Evolutionary conservation across 2,329 filamentous ascomycete genomes (phyloP).

Genomic region (Talaromyces sp.): DNA sequence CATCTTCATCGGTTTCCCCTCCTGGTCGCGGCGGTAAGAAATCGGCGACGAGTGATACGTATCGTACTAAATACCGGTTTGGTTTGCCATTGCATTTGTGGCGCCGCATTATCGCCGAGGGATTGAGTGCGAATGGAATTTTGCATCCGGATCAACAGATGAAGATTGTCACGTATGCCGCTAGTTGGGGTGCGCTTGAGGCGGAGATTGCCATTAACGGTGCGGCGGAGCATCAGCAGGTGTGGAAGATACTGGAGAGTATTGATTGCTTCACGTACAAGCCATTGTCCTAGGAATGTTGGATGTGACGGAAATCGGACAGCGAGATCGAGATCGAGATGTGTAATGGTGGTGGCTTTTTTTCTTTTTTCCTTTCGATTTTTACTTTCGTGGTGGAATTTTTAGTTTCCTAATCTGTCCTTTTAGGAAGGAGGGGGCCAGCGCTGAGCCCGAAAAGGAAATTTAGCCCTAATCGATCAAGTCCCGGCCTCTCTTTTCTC

Average conservation of each 20-base stretch:
- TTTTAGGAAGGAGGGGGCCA: constrained; percentile 1
- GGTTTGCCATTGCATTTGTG: constrained; percentile 26
- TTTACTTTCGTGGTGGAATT: too few relatives aligned
- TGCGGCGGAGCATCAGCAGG: constrained; percentile 27
- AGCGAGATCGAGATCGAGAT: background rate
- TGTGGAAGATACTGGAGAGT: constrained; percentile 33
- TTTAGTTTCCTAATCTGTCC: constrained; percentile 2
- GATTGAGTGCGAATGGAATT: constrained; percentile 22
- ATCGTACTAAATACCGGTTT: constrained; percentile 19
- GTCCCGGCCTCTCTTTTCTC: background rate
- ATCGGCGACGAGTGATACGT: background rate
- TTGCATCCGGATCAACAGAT: constrained; percentile 26
- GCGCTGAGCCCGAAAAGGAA: background rate
- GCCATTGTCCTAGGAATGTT: constrained; percentile 14
- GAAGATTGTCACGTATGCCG: constrained; percentile 28
- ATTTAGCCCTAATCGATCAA: constrained; percentile 5
- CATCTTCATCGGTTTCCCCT: background rate
- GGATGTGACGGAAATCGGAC: background rate
- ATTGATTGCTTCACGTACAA: constrained; percentile 31
- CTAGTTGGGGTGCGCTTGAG: constrained; percentile 27
- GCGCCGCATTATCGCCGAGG: constrained; percentile 28
- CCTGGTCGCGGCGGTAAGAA: background rate
- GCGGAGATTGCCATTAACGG: constrained; percentile 28
- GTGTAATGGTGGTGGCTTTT: background rate
- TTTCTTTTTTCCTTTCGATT: background rate